These are phyloP conservation scores for Pleurotus giganteus DNA, from an alignment of 768 basidiomycete genomes.

Conservation along the genomic window DNA sequence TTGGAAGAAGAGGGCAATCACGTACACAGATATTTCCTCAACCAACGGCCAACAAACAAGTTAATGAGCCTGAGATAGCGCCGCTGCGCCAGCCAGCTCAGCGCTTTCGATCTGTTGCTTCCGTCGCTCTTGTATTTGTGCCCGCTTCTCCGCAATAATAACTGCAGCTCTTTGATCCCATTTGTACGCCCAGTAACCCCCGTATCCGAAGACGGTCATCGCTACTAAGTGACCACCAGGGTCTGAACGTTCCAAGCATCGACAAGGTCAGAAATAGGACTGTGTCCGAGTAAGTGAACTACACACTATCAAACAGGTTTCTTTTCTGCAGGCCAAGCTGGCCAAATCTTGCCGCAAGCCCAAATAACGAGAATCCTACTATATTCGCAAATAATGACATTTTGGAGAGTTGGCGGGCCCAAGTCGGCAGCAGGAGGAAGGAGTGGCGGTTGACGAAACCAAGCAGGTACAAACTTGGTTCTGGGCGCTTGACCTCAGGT, in stretches of 20 bases:
- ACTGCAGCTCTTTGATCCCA: slow-evolving; percentile 65
- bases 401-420: slow-evolving; percentile 6
- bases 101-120: slow-evolving; percentile 31
- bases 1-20: too few species aligned
- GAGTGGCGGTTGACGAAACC: not conserved
- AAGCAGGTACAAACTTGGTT: not conserved
- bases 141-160: slow-evolving; percentile 62
- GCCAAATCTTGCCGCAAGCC: slow-evolving; percentile 79
- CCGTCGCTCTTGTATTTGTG: slow-evolving; percentile 54
- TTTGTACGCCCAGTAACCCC: slow-evolving; percentile 71
- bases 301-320: slow-evolving; percentile 78
- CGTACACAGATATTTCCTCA: too few species aligned
- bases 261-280: not conserved
- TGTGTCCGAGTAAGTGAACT: not conserved
- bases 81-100: slow-evolving; percentile 25
- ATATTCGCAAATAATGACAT: slow-evolving; percentile 72
- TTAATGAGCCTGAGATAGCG: slow-evolving; percentile 12
- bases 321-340: slow-evolving; percentile 85
- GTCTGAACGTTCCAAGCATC: slow-evolving; percentile 42
- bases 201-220: slow-evolving; percentile 67
- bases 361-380: slow-evolving; percentile 77
- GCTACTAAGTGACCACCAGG: slow-evolving; percentile 67
- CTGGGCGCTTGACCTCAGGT: not conserved
- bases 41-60: too few species aligned
- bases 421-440: not conserved